Percentiles rank a stretch among this genome's conserved stretches.
phyloP scores from a whole-genome alignment of 1,139 yeast genomes.

The Scheffersomyces insectosa region DNA sequence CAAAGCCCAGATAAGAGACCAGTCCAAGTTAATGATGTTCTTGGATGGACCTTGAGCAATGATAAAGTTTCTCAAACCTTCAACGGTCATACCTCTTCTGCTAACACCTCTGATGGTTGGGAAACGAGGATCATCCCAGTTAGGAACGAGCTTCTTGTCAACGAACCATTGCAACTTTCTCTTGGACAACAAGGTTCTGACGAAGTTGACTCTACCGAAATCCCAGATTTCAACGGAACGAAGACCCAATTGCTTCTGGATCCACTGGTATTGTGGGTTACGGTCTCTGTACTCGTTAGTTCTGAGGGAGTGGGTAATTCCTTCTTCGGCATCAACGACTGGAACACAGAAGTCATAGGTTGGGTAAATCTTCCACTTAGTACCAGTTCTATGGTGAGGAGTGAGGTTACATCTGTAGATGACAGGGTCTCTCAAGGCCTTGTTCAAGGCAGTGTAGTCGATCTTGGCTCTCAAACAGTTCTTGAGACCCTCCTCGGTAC shows the following conservation, averaged over 20 bases:
- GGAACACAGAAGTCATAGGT: slow-evolving; percentile 99
- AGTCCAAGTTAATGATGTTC: slow-evolving; percentile 92
- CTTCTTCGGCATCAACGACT: slow-evolving; percentile 89
- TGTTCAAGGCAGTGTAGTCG: slow-evolving; percentile 84
- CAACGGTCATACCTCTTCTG: slow-evolving; percentile 99
- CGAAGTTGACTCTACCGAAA: slow-evolving; percentile 93
- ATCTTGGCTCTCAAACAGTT: slow-evolving; percentile 95
- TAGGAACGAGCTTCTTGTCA: slow-evolving; percentile 77
- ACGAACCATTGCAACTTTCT: slow-evolving; percentile 99
- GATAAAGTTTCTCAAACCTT: slow-evolving; percentile 90
- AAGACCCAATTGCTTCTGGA: slow-evolving; percentile 73
- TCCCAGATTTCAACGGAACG: slow-evolving; percentile 97
- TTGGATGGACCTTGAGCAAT: slow-evolving; percentile 96
- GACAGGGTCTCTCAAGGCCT: slow-evolving; percentile 95
- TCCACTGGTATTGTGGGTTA: slow-evolving; percentile 97
- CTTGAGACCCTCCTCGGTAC: slow-evolving; percentile 85
- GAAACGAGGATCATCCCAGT: slow-evolving; percentile 99
- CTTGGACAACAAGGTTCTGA: slow-evolving; percentile 90
- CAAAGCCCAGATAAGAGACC: slow-evolving; percentile 96
- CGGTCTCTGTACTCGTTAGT: slow-evolving; percentile 98
- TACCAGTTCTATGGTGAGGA: slow-evolving; percentile 96
- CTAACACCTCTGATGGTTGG: slow-evolving; percentile 98
- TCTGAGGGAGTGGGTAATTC: slow-evolving; percentile 95
- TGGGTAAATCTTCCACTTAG: slow-evolving; percentile 92
- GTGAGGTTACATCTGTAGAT: slow-evolving; percentile 94